phyloP scores from a whole-genome alignment of 495 filamentous ascomycete species.

The Paragyromitra xinjiangensis region DNA sequence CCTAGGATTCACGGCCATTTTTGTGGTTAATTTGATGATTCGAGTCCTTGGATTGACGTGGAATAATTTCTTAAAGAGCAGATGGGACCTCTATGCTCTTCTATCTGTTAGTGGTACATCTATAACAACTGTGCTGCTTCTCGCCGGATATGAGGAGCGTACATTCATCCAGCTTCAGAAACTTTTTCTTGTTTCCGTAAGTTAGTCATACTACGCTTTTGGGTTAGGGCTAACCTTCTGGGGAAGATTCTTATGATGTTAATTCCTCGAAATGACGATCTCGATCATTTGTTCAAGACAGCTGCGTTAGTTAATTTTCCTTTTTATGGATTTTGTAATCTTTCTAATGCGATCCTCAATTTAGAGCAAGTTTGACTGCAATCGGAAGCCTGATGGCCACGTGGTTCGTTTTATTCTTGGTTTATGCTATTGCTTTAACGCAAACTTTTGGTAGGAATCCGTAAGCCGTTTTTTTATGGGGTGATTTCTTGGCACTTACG shows the following conservation, averaged over 20 bases:
- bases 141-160: slow-evolving; percentile 65
- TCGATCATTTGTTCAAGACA: slow-evolving; percentile 99
- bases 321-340: neutral
- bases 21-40: slow-evolving; percentile 83
- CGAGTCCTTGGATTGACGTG: slow-evolving; percentile 89
- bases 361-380: slow-evolving; percentile 78
- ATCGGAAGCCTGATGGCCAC: slow-evolving; percentile 95
- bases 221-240: slow-evolving; percentile 11
- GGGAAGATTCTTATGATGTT: slow-evolving; percentile 79
- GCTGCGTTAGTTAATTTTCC: slow-evolving; percentile 67
- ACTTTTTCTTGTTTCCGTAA: slow-evolving; percentile 80
- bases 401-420: slow-evolving; percentile 95
- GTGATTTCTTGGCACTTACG: neutral
- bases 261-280: slow-evolving; percentile 94
- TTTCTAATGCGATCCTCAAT: slow-evolving; percentile 23
- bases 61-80: slow-evolving; percentile 89
- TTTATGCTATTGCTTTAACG: slow-evolving; percentile 95
- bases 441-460: slow-evolving; percentile 79
- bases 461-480: neutral
- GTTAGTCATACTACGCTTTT: neutral
- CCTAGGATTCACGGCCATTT: slow-evolving; percentile 83
- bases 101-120: slow-evolving; percentile 85
- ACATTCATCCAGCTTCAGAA: slow-evolving; percentile 85
- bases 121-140: slow-evolving; percentile 74
- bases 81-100: slow-evolving; percentile 93